These are phyloP conservation scores for Paramecium octaurelia DNA, from an alignment of 73 alveolate genomes.

Conservation along the genomic window DNA sequence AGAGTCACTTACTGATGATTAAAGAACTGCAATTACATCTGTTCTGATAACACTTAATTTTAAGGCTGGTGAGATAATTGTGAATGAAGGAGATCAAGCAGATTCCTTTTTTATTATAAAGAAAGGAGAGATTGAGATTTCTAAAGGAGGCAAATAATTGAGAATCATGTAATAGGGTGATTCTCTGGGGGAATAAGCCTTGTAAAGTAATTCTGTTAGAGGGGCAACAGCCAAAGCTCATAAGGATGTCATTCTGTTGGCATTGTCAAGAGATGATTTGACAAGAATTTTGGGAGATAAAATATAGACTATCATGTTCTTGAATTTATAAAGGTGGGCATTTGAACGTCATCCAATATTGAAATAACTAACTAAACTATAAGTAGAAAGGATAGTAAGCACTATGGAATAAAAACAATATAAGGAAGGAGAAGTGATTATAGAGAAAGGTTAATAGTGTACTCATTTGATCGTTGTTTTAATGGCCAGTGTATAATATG, in stretches of 20 bases:
- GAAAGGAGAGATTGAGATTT: constrained; percentile 60
- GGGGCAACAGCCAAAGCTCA: constrained; percentile 73
- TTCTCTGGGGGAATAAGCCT: constrained; percentile 70
- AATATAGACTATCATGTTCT: constrained; percentile 50
- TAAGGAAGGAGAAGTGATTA: constrained; percentile 20
- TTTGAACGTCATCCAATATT: constrained; percentile 52
- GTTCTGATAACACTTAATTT: constrained; percentile 47
- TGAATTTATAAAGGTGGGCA: constrained; percentile 51
- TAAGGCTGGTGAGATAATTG: constrained; percentile 60
- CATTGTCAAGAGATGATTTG: constrained; percentile 61
- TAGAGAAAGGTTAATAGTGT: constrained; percentile 16
- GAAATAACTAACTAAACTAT: constrained; percentile 52
- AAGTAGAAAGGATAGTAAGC: constrained; percentile 59
- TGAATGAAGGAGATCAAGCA: constrained; percentile 67
- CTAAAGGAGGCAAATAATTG: constrained; percentile 46
- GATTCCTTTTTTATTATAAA: constrained; percentile 69
- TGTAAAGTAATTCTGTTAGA: constrained; percentile 59
- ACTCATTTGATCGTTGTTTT: constrained; percentile 40
- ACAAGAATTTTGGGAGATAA: constrained; percentile 66
- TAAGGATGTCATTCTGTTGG: constrained; percentile 43
- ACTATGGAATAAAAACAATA: background rate
- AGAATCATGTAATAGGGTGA: constrained; percentile 62
- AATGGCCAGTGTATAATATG: constrained; percentile 4
- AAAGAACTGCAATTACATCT: constrained; percentile 50
- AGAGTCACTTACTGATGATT: constrained; percentile 57